These are phyloP conservation scores for Cetradonia linearis DNA, from an alignment of 495 filamentous ascomycete genomes.

Conservation along the genomic window DNA sequence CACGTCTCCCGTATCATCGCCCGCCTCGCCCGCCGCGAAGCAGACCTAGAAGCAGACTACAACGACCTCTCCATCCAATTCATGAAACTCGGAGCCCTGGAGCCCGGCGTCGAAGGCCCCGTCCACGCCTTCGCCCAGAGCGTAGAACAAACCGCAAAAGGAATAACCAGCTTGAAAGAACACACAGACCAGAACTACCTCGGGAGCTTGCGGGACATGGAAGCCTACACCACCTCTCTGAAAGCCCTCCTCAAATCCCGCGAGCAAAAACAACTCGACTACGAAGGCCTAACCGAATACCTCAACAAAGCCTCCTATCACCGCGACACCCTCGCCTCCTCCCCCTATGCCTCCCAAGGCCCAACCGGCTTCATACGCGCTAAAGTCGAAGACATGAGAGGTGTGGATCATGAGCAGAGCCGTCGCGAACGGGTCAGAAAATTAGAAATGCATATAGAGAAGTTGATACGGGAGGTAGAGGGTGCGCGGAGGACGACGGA, in stretches of 20 bases:
- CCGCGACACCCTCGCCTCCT: conserved; percentile 70
- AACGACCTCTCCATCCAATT: conserved; percentile 85
- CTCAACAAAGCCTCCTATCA: conserved; percentile 83
- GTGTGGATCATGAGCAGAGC: conserved; percentile 89
- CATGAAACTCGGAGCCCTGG: conserved; percentile 80
- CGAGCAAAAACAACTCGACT: conserved; percentile 96
- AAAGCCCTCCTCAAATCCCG: conserved; percentile 83
- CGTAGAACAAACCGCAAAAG: conserved; percentile 70
- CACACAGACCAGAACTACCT: conserved; percentile 95
- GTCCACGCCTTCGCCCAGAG: conserved; percentile 76
- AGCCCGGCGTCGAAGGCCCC: conserved; percentile 72
- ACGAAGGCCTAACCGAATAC: conserved; percentile 91
- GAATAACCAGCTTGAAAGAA: conserved; percentile 67
- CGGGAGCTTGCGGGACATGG: conserved; percentile 83
- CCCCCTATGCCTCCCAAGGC: conserved; percentile 48
- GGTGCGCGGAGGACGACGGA: conserved; percentile 71
- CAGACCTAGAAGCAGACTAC: conserved; percentile 81
- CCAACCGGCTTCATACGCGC: conserved; percentile 84
- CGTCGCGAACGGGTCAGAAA: conserved; percentile 78
- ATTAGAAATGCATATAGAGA: conserved; percentile 82
- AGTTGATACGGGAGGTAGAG: conserved; percentile 80
- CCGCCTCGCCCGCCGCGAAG: conserved; percentile 77
- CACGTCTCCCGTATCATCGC: conserved; percentile 91
- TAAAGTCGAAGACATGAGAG: conserved; percentile 94
- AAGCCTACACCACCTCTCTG: conserved; percentile 73